Base-by-base conservation (phyloP, 1,284 basidiomycete genomes). In the Quambalaria eucalypti region DNA sequence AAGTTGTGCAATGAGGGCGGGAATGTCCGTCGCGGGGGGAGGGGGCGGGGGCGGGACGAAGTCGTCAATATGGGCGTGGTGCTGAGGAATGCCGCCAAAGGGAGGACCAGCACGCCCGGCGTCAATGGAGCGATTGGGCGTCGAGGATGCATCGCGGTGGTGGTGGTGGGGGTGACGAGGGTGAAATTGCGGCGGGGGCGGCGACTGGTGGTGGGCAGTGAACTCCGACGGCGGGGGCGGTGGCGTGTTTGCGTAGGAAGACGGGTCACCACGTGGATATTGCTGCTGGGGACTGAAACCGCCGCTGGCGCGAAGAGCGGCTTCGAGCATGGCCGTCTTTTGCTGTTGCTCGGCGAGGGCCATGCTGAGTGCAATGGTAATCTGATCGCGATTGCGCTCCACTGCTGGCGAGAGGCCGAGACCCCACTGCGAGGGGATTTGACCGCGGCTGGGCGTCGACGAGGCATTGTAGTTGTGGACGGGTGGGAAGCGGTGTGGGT, bases 271-370 rank as follows among this genome's bases (percentile, higher is more conserved):
- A 50, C 3, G 21, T 7, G 16, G 23, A 8, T 21, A 10, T 19
- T 25, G 26, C 30, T 50, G 49, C 21, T 50, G 26, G 21, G 10
- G 49, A 14, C n/a, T 10, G n/a, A 39, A 56, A 12, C 54, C 58
- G 10, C 30, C 33, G 23, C 30, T 16, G 8, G 28, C 44, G 9
- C 12, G 10, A 25, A 54, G 29, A 28, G 61, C 61, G 2, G 64
- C 61, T 26, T 63, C 64, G 0, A 68, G 44, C 33, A 62, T 47
- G 2, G 64, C 61, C n/a, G 63, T 66, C 46, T 54, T 60, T 52
- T 68, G 61, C 51, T 63, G 63, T 39, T 68, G 64, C 50, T 67
- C 62, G 16, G 60, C 65, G 14, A 67, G 51, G n/a, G 65, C 62
- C 57, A 62, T 52, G 55, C 62, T 64, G 53, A 67, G 62, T 2